A percentile compares a stretch with the other conserved stretches of the same genome.
Evolutionary conservation across 257 asterid species (phyloP).

Genomic region (Ehretia macrophylla): DNA sequence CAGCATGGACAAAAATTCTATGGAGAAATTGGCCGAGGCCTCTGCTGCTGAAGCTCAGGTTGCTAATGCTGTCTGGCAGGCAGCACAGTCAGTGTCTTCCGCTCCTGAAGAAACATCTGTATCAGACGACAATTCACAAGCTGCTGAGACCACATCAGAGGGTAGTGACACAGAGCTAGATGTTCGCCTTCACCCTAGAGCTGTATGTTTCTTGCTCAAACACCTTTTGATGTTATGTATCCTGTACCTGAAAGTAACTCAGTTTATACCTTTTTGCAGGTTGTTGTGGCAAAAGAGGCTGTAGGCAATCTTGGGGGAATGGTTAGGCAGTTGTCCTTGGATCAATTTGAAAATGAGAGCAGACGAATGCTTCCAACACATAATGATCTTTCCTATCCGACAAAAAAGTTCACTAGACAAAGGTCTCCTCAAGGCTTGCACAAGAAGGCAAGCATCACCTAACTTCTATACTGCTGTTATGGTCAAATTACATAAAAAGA

Average conservation of each 20-base stretch:
- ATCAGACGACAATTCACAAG: conserved; percentile 72
- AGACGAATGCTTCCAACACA: conserved; percentile 81
- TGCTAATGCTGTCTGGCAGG: conserved; percentile 94
- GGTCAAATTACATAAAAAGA: background rate
- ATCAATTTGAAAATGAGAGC: conserved; percentile 98
- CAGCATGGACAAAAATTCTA: conserved; percentile 74
- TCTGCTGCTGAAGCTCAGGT: conserved; percentile 99
- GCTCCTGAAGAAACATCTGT: conserved; percentile 65
- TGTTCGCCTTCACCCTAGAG: conserved; percentile 96
- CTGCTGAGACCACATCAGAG: conserved; percentile 69
- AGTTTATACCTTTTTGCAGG: conserved; percentile 46
- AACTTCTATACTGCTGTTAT: background rate
- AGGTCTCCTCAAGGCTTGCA: conserved; percentile 98
- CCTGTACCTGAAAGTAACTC: conserved; percentile 5
- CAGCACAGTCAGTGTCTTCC: conserved; percentile 79
- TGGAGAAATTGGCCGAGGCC: conserved; percentile 91
- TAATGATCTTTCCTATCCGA: conserved; percentile 80
- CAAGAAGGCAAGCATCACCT: conserved; percentile 66
- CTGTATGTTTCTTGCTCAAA: conserved; percentile 47
- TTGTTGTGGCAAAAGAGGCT: conserved; percentile 95
- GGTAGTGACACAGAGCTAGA: conserved; percentile 78
- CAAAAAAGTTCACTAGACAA: conserved; percentile 73
- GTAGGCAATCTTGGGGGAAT: conserved; percentile 96
- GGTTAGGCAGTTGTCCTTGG: conserved; percentile 95
- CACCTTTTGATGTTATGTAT: background rate